Evolutionary conservation across 495 filamentous ascomycete species (phyloP).

Genomic region (Aspergillus ostianus): DNA sequence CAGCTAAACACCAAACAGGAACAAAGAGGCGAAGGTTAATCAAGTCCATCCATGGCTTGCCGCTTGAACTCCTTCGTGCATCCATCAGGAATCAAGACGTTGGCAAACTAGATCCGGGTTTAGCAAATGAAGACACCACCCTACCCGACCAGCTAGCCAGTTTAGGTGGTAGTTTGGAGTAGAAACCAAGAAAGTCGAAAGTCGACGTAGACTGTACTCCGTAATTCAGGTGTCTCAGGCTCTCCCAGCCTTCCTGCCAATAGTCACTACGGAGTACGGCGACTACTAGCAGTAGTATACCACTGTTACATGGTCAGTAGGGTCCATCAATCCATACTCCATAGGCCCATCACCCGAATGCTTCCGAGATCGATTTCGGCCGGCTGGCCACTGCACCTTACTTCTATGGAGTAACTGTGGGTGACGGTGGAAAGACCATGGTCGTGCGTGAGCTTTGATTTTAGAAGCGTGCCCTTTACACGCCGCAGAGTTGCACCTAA

Average conservation of each 20-base stretch:
- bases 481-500: no score
- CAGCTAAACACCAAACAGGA: background rate
- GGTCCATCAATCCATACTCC: background rate
- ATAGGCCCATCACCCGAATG: background rate
- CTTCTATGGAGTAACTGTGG: background rate
- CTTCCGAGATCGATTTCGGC: background rate
- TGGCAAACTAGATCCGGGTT: background rate
- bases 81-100: background rate
- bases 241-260: no score
- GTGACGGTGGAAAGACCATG: background rate
- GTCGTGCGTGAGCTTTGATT: background rate
- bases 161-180: no score
- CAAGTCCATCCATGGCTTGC: background rate
- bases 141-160: background rate
- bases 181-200: no score
- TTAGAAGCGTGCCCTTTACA: background rate
- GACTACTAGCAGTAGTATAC: no score
- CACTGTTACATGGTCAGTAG: background rate
- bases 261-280: no score
- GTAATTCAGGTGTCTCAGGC: no score
- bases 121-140: background rate
- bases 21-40: background rate
- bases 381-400: background rate
- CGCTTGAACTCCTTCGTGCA: background rate
- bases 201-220: no score